Evolutionary conservation across 1,284 basidiomycete genomes (phyloP).

Genomic region (Ceraceosorus bombacis): DNA sequence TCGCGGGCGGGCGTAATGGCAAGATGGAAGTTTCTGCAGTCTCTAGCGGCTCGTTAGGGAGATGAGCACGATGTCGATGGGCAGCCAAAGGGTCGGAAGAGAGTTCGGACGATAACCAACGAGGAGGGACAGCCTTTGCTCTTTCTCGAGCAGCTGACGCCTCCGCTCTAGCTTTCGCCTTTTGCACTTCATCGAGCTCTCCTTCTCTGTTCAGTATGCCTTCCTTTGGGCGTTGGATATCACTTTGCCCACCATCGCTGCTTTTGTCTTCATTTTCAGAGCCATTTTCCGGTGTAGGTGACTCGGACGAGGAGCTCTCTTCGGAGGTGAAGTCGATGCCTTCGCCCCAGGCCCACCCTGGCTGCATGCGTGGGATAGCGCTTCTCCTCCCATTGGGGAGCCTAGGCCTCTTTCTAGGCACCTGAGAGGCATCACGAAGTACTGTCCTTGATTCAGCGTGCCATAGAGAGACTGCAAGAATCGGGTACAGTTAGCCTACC

Average conservation of each 20-base stretch:
- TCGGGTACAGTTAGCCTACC: not conserved
- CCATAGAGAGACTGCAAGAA: slow-evolving; percentile 32
- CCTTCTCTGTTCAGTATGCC: too few species aligned
- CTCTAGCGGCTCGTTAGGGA: not conserved
- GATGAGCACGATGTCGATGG: not conserved
- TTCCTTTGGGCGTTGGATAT: too few species aligned
- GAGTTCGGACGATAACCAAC: not conserved
- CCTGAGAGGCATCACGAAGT: slow-evolving; percentile 41
- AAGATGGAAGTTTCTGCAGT: too few species aligned
- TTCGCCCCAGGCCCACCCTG: slow-evolving; percentile 34
- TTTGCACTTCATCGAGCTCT: not conserved
- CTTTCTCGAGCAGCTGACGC: not conserved
- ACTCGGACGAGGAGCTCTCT: not conserved
- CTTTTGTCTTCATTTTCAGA: not conserved
- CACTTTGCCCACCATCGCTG: not conserved
- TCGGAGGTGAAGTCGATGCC: slow-evolving; percentile 9
- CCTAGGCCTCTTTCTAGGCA: slow-evolving; percentile 14
- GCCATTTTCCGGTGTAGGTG: not conserved
- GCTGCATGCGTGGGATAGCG: slow-evolving; percentile 18
- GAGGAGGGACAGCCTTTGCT: not conserved
- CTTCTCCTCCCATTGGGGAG: slow-evolving; percentile 15
- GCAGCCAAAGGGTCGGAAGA: not conserved
- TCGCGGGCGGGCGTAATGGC: not conserved
- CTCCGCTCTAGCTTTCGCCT: not conserved
- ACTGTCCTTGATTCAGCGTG: slow-evolving; percentile 38